Evolutionary conservation across 2,329 filamentous ascomycete species (phyloP), one percentile per base, ranked within the genome.

Genomic region (Fusarium sp.): DNA sequence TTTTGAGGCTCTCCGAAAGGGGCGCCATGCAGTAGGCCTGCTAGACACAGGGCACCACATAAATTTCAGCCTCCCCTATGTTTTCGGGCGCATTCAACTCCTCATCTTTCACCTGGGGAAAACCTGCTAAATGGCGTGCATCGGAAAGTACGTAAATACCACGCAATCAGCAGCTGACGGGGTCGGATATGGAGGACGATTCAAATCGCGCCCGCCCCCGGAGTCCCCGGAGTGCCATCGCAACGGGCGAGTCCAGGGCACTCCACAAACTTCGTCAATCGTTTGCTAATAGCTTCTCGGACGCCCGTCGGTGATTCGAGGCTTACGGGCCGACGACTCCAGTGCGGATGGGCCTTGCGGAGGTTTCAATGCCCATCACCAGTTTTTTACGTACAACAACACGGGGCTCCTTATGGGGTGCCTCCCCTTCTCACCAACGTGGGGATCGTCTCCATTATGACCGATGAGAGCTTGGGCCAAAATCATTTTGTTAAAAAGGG

Each of bases 381-480:
- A 66, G 68, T 67, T 63, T 67, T 60, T 70, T 70, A 70, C 68
- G 68, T 70, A 70, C 68, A 70, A 70, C 43, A 70, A 62, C 39
- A 62, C 32, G 45, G 56, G 50, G 35, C 52, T 35, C 45, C 64
- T 56, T 59, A 45, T 48, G 37, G 39, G 32, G 27, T 50, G 59
- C 64, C 43, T 45, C 41, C 64, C 25, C 30, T 39, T 35, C 23
- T 39, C 56, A 37, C 23, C 56, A 41, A 39, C 56, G 56, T 58
- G 56, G 56, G 56, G 56, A 66, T 58, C 37, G 57, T 60, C 67
- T 59, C 54, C 58, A 61, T 34, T 58, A 5, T 27, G 57, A 54
- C 23, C 43, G 43, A 50, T 50, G 45, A 50, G 23, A 65, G 45
- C 41, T 58, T 30, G 23, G 39, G 66, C 48, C 11, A 58, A 20